Evolutionary conservation across 371 early-diverging fungal species (phyloP).

Genomic region (Mortierella sp.): DNA sequence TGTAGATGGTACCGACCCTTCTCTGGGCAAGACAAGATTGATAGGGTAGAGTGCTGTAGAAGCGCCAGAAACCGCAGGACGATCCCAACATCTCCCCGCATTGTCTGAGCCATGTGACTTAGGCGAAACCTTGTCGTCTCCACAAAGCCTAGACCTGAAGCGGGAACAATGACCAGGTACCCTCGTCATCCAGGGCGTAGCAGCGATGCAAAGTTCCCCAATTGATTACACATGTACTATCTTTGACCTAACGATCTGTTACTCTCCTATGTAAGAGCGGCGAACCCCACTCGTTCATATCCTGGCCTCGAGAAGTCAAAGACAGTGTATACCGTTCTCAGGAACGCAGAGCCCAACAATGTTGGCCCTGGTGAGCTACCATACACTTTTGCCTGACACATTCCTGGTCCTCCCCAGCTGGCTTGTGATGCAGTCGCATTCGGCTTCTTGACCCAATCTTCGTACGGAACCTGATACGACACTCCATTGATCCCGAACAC

Average conservation of each 20-base stretch:
- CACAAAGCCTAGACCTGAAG: too few relatives aligned
- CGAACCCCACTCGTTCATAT: constrained; percentile 40
- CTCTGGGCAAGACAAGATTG: too few relatives aligned
- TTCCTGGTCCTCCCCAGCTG: constrained; percentile 1
- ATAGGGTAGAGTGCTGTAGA: too few relatives aligned
- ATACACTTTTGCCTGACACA: constrained; percentile 43
- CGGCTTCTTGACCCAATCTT: constrained; percentile 43
- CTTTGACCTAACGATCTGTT: background rate
- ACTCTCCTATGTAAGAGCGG: constrained; percentile 3
- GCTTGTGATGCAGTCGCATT: background rate
- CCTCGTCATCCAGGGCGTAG: too few relatives aligned
- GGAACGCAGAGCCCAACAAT: constrained; percentile 28
- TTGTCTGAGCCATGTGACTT: constrained; percentile 14
- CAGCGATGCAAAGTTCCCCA: too few relatives aligned
- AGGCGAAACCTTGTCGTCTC: background rate
- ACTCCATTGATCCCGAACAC: constrained; percentile 24
- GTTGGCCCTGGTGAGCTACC: constrained; percentile 46
- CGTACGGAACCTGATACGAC: constrained; percentile 25
- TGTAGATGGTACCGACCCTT: too few relatives aligned
- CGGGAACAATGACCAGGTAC: too few relatives aligned
- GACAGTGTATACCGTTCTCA: constrained; percentile 39
- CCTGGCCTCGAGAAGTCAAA: constrained; percentile 43
- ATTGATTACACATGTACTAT: background rate
- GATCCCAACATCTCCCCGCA: too few relatives aligned
- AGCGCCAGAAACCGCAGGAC: too few relatives aligned